phyloP scores from a whole-genome alignment of 805 yeast genomes.

The Saturnispora ahearnii region DNA sequence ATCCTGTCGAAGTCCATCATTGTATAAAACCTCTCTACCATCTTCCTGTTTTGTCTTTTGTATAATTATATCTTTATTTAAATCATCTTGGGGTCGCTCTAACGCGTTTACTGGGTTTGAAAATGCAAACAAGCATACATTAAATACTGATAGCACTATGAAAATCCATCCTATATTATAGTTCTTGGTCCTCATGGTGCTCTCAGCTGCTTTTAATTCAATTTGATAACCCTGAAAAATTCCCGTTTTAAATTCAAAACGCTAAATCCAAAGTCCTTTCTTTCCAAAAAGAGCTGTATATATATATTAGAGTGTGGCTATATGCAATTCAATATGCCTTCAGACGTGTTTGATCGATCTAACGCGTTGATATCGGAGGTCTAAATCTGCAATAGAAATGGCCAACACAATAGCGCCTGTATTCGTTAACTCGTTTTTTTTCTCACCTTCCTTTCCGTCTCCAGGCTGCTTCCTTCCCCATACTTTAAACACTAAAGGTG shows the following conservation, averaged over 20 bases:
- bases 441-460: background rate
- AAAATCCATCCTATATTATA: background rate
- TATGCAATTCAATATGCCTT: background rate
- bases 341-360: too few relatives aligned
- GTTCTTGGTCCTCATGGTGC: background rate
- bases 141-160: background rate
- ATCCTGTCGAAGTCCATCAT: conserved; percentile 3
- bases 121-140: background rate
- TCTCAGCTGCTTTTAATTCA: too few relatives aligned
- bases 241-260: background rate
- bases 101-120: background rate
- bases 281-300: too few relatives aligned
- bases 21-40: background rate
- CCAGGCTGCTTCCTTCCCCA: background rate
- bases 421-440: too few relatives aligned
- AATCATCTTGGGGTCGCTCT: background rate
- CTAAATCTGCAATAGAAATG: too few relatives aligned
- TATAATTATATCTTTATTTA: background rate
- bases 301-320: background rate
- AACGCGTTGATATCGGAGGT: too few relatives aligned
- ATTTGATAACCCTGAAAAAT: background rate
- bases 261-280: too few relatives aligned
- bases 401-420: too few relatives aligned
- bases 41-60: background rate
- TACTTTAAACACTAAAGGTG: background rate